Conservation (phyloP, 2,329 filamentous ascomycete species). For the Fusarium cyanostomum region DNA sequence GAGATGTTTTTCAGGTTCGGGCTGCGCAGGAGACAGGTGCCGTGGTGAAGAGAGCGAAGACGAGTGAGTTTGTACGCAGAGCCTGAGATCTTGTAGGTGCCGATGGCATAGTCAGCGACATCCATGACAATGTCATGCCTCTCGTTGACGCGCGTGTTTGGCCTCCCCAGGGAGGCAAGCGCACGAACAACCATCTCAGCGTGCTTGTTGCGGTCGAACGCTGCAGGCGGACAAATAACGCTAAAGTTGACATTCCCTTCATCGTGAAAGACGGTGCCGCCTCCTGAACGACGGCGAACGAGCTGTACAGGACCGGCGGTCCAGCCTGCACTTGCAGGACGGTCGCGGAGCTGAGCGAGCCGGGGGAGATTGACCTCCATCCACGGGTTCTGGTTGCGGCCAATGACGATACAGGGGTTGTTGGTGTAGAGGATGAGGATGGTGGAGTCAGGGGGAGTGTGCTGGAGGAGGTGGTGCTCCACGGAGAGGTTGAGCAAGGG, state of each 20-base stretch:
- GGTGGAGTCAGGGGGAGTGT: constrained; percentile 74
- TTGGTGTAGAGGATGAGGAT: constrained; percentile 92
- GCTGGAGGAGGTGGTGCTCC: constrained; percentile 87
- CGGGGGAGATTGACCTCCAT: constrained; percentile 81
- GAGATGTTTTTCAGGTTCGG: constrained; percentile 77
- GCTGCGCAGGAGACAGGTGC: constrained; percentile 84
- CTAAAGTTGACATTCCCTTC: constrained; percentile 93
- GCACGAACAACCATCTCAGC: constrained; percentile 94
- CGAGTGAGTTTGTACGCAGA: constrained; percentile 95
- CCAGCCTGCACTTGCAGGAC: constrained; percentile 38
- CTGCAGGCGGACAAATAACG: constrained; percentile 81
- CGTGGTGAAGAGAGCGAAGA: constrained; percentile 86
- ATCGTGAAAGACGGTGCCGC: constrained; percentile 95
- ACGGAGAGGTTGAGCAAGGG: constrained; percentile 93
- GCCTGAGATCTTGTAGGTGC: constrained; percentile 83
- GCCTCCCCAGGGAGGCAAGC: constrained; percentile 67
- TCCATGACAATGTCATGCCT: constrained; percentile 92
- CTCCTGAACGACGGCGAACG: constrained; percentile 86
- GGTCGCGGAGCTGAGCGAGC: constrained; percentile 52
- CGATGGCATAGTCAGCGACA: constrained; percentile 29
- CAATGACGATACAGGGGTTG: constrained; percentile 86
- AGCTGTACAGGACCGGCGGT: constrained; percentile 58
- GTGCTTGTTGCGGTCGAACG: constrained; percentile 86
- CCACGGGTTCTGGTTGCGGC: constrained; percentile 98
- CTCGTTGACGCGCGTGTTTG: constrained; percentile 79